Percentiles rank a stretch among this genome's conserved stretches.
These are phyloP conservation scores for Purpureocillium lavendulum DNA, from an alignment of 2,329 filamentous ascomycete genomes.

Conservation along the genomic window DNA sequence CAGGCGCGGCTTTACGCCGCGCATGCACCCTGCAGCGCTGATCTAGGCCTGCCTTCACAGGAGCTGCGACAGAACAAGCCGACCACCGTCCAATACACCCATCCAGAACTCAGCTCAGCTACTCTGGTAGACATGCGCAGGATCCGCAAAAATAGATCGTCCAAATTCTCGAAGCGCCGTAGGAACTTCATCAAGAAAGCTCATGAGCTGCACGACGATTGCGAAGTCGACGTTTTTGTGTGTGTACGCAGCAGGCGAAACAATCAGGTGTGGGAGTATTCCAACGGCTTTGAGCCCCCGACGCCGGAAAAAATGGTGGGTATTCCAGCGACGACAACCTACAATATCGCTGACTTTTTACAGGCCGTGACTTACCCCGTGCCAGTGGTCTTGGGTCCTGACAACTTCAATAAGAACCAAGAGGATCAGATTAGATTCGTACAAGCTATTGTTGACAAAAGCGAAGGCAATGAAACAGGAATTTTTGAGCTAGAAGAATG, in stretches of 20 bases:
- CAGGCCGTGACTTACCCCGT: no score
- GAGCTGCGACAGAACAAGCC: no score
- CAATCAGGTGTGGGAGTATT: constrained; percentile 8
- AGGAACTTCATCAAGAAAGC: constrained; percentile 7
- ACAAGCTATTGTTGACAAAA: no score
- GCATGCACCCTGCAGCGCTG: no score
- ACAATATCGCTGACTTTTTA: no score
- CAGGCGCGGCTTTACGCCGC: no score
- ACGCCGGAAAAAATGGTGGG: neutral
- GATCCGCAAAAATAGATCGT: constrained; percentile 1
- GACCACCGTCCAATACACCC: neutral
- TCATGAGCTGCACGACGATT: constrained; percentile 5
- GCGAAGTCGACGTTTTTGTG: constrained; percentile 5
- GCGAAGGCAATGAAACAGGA: no score
- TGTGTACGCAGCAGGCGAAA: constrained; percentile 5
- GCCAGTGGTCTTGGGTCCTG: no score
- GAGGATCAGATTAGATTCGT: no score
- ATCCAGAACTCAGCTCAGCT: neutral
- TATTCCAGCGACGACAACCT: neutral
- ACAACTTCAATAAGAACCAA: no score
- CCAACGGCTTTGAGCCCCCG: constrained; percentile 4
- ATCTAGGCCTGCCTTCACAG: no score
- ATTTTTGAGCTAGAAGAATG: no score
- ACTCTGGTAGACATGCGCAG: constrained; percentile 1
- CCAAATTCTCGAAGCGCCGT: constrained; percentile 5